These are phyloP conservation scores for Lumnitzera littorea DNA, from an alignment of 345 rosid species.

Conservation along the genomic window DNA sequence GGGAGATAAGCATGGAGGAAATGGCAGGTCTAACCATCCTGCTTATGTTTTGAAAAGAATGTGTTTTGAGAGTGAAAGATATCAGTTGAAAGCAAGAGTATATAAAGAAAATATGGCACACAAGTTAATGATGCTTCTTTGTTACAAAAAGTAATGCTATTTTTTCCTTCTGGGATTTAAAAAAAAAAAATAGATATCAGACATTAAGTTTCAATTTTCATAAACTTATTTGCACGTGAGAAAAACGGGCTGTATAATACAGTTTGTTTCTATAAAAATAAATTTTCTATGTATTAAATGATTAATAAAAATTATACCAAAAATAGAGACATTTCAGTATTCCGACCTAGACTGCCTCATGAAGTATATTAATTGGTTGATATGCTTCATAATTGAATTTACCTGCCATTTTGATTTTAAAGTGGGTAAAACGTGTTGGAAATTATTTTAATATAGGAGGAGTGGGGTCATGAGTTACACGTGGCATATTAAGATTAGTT, in stretches of 20 bases:
- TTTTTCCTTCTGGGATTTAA: no score
- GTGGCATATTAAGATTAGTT: neutral
- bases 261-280: no score
- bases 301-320: no score
- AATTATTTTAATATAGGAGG: neutral
- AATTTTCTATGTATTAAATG: no score
- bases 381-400: neutral
- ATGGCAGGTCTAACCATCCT: slow-evolving; percentile 1
- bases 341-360: no score
- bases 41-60: neutral
- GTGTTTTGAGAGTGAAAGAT: slow-evolving; percentile 1
- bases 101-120: neutral
- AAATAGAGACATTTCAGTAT: no score
- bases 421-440: neutral
- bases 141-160: neutral
- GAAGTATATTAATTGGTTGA: neutral
- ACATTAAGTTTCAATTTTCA: no score
- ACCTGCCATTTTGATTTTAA: neutral
- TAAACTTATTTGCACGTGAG: no score
- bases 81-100: neutral
- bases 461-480: neutral
- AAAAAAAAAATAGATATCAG: no score
- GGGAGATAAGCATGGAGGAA: slow-evolving; percentile 6
- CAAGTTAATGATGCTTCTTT: no score
- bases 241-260: no score